Base-by-base conservation (phyloP, 768 basidiomycete genomes). In the Rhodotorula paludigena region DNA sequence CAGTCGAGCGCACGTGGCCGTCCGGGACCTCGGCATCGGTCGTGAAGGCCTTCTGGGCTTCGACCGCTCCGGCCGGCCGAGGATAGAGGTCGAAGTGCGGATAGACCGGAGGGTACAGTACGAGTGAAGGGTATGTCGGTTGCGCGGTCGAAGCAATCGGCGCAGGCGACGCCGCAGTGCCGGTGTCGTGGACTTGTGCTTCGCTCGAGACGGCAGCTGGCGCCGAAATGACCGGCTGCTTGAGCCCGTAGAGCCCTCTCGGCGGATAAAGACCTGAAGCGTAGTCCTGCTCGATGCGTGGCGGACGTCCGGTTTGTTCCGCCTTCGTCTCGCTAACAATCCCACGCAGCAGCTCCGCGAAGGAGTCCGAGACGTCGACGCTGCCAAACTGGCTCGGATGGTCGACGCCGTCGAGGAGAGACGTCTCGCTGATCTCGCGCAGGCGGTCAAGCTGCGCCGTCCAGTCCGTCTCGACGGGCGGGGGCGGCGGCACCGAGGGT, bases 381-480 rank as follows among this genome's bases (percentile, higher is more conserved):
- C 47, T 56, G 7, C 45, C 54, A 5, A 39, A 30, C 35, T 52
- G 38, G 41, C 38, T 41, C 11, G 63, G 39, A 12, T 64, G 55
- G 32, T 61, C 53, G 25, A 59, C 32, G 10, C 55, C 55, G 20
- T 48, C 39, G 57, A 68, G 32, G 9, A 68, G 20, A 2, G 57
- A 30, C 28, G 52, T 49, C 45, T 58, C 51, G 28, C 57, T 48
- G 16, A 53, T 41, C 32, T 60, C 47, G 30, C 36, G 41, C 4
- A 68, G 61, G 11, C 60, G 62, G 47, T 68, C 57, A 15, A 68
- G 57, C 48, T 68, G 62, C 7, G 25, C 28, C 42, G 67, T 68
- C 67, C 67, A 68, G 39, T 64, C 53, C 12, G 55, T 36, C 14
- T 51, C 47, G 16, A 33, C n/a, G 35, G 28, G 35, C n/a, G 10